phyloP scores from a whole-genome alignment of 2,329 filamentous ascomycete species.

The Epicoccum nigrum region DNA sequence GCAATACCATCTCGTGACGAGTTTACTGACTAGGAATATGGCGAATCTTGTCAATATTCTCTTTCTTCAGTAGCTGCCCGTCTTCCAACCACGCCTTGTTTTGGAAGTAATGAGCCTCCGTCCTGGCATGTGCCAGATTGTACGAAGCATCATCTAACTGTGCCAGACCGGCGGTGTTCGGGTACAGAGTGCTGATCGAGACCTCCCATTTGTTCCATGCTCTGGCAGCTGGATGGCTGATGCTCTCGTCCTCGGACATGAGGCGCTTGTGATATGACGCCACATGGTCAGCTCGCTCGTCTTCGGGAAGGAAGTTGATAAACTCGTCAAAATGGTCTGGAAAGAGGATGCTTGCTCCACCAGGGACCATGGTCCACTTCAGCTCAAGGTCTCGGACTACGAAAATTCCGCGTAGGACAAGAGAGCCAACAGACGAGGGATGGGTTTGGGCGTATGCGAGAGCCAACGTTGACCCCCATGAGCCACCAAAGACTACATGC shows the following conservation, averaged over 20 bases:
- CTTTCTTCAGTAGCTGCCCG: constrained; percentile 46
- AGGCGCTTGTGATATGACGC: constrained; percentile 51
- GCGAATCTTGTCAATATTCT: constrained; percentile 45
- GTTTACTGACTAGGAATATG: constrained; percentile 39
- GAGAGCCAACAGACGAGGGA: constrained; percentile 45
- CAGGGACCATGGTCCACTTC: constrained; percentile 42
- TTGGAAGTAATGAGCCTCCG: constrained; percentile 54
- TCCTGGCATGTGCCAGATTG: constrained; percentile 47
- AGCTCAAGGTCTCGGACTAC: constrained; percentile 46
- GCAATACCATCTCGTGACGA: not conserved
- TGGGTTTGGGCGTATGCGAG: constrained; percentile 54
- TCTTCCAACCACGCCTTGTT: constrained; percentile 52
- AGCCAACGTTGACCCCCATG: constrained; percentile 56
- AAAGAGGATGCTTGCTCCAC: constrained; percentile 43
- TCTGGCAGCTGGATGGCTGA: constrained; percentile 39
- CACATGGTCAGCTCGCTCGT: constrained; percentile 47
- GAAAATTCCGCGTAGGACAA: constrained; percentile 55
- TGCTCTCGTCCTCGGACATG: constrained; percentile 40
- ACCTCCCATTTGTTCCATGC: constrained; percentile 49
- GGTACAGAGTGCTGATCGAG: constrained; percentile 37
- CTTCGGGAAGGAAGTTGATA: constrained; percentile 45
- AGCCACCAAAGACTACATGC: constrained; percentile 56
- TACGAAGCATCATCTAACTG: constrained; percentile 41
- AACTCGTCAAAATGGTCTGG: constrained; percentile 51
- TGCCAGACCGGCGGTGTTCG: constrained; percentile 22